Base-by-base conservation (phyloP, 495 filamentous ascomycete species). In the Xylaria grammica region DNA sequence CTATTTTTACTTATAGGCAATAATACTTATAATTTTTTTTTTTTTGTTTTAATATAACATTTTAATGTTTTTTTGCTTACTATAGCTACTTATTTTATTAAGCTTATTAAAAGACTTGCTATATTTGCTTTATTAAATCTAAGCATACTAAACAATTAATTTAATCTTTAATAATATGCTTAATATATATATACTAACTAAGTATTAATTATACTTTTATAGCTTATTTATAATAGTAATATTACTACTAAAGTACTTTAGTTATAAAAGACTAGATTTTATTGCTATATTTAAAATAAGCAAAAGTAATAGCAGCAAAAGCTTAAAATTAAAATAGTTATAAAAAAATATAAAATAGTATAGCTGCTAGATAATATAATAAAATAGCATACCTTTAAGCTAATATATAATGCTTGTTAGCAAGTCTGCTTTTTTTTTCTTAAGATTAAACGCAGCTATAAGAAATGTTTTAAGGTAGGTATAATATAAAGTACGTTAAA, bases 21-120 rank as follows among this genome's bases (percentile, higher is more conserved):
- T 30, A 30, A 29, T 51, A 51, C 30, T 30, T 51, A 51, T 51
- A 51, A 51, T 11, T 19, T 51, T n/a, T 51, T 51, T 51, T 51
- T 51, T 51, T 11, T 51, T 32, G 4, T 51, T n/a, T 32, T 51
- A n/a, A 51, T 30, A 1, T 51, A 51, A 4, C 4, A 51, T n/a
- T 30, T 51, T 30, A 51, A 51, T n/a, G 6, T 11, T 19, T 51
- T 51, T 32, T 30, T 51, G 3, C 19, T 55, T 24, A 55, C 9
- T 17, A n/a, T 26, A 20, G 5, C 3, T 26, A 22, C 9, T 20
- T 17, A 17, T 9, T 72, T 4, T 67, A 48, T 48, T 48, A 48
- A 48, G 20, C 45, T 48, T 4, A 48, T 48, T 22, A 22, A 48
- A 48, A 22, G 22, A 22, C 15, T 48, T 22, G 11, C 20, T 2